Percentiles rank a stretch among this genome's conserved stretches.
Conservation (phyloP, 2,329 filamentous ascomycete species). For the Curvularia lunata region DNA sequence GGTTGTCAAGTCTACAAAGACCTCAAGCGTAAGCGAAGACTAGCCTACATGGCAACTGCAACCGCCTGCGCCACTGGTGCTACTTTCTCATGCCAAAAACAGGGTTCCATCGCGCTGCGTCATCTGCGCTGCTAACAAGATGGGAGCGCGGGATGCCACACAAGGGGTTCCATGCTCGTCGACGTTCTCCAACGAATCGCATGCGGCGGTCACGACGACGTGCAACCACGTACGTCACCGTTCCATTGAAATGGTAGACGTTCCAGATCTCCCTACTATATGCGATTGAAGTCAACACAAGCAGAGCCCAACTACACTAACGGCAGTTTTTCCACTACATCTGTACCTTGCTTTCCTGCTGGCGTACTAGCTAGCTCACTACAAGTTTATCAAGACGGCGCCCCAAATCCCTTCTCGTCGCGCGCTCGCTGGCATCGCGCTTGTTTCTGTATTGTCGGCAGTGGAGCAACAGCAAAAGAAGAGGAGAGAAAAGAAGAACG, state of each 20-base stretch:
- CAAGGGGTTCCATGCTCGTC: constrained; percentile 32
- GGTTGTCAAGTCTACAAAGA: background rate
- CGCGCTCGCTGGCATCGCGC: constrained; percentile 45
- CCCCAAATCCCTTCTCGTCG: constrained; percentile 40
- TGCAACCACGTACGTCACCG: constrained; percentile 26
- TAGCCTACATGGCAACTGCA: constrained; percentile 16
- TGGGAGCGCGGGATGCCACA: constrained; percentile 23
- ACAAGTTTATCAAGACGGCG: constrained; percentile 34
- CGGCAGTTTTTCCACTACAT: background rate
- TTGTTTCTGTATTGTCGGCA: constrained; percentile 42
- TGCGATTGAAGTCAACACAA: constrained; percentile 12
- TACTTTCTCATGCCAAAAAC: constrained; percentile 23
- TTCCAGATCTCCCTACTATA: constrained; percentile 13
- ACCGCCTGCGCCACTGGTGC: constrained; percentile 11
- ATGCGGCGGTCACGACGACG: constrained; percentile 10
- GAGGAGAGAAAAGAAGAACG: constrained; percentile 20
- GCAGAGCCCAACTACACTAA: constrained; percentile 8
- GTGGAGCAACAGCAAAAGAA: constrained; percentile 44
- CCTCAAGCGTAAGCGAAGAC: constrained; percentile 7
- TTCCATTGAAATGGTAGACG: constrained; percentile 16
- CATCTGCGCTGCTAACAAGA: constrained; percentile 24
- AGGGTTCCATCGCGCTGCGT: constrained; percentile 32
- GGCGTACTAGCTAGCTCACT: constrained; percentile 4
- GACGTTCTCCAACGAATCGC: constrained; percentile 18
- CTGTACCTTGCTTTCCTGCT: constrained; percentile 10